Base-by-base conservation (phyloP, 73 alveolate genomes). In the Paramecium tetraurelia region DNA sequence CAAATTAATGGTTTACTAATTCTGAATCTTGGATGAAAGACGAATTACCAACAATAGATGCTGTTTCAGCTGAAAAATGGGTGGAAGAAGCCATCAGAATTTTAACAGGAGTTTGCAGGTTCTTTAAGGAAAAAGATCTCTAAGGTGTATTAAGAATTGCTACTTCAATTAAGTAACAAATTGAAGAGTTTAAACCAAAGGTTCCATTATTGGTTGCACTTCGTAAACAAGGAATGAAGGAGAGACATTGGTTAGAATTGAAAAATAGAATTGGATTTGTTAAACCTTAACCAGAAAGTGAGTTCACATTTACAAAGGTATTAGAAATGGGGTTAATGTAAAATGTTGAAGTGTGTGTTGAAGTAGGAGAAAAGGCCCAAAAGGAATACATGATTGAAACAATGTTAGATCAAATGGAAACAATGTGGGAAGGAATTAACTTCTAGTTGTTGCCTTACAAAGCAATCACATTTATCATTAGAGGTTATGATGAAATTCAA, bases 171-270 rank as follows among this genome's bases (percentile, higher is more conserved):
- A 98, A 98, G 94, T 95, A 88, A 38, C 92, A 96, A 83, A 97
- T 98, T 46, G 99, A 98, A 93, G 99, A 96, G 50, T 98, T 98
- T 90, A 97, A 95, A 95, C 99, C 99, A 69, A 96, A 96, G 69
- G 99, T 98, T 40, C 99, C 99, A 38, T 92, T 98, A 27, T 99
- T 99, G 63, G 99, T 98, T 1, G 99, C 99, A 21, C 93, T 98
- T 46, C 96, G 99, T 80, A 98, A 98, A 85, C 94, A 96, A 44
- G 99, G 99, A 46, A 98, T 98, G 99, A 95, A 96, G 89, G 99
- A 98, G 40, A 93, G 99, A 87, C 99, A 98, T 97, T 98, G 99
- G 99, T 98, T 96, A 89, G 96, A 98, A 94, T 96, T 98, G 38
- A 95, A 98, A 40, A 95, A 96, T 46, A 97, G 97, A 85, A 98